Evolutionary conservation across 257 asterid species (phyloP), one percentile per base, ranked within the genome.

Genomic region (Jacaranda mimosifolia): DNA sequence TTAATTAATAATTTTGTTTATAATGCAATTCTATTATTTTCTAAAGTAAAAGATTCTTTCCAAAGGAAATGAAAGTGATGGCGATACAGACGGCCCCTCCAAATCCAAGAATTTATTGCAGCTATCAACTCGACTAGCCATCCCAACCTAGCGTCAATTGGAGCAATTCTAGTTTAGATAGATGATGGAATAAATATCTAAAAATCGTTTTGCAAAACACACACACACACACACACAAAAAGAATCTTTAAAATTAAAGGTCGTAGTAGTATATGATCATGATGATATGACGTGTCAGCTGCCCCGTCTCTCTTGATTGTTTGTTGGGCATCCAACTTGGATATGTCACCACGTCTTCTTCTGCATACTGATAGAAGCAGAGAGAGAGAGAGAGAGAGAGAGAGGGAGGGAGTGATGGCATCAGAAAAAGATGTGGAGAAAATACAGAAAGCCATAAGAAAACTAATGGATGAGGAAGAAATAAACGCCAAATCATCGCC

Each of bases 401-500:
- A 84, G 9, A 51, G 17, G 13, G 46, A 53, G 17, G 18, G 74
- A 10, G 59, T 52, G 72, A 91, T 81, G 87, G 85, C 68, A 60
- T 68, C 85, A 3, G 78, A 73, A n/a, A 57, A 81, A 59, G 78
- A 86, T 17, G 56, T 81, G 59, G 85, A 77, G 82, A 59, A 82
- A n/a, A 81, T 83, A 60, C 66, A 83, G 81, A 83, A 56, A 67
- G 77, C 83, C 21, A 78, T 81, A 9, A 56, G 72, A 6, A 83
- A 84, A 39, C 17, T 79, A 42, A 84, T 88, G 68, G 84, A 76
- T 19, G 83, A 84, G 15, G 85, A 87, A 15, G 82, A 77, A 53
- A 68, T 4, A 11, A 10, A 9, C 11, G 43, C 45, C 70, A 9
- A 62, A 14, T 42, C 76, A 12, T 9, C 68, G 56, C 63, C 82